Conservation (phyloP, 495 filamentous ascomycete species). For the Annulohypoxylon nitens region DNA sequence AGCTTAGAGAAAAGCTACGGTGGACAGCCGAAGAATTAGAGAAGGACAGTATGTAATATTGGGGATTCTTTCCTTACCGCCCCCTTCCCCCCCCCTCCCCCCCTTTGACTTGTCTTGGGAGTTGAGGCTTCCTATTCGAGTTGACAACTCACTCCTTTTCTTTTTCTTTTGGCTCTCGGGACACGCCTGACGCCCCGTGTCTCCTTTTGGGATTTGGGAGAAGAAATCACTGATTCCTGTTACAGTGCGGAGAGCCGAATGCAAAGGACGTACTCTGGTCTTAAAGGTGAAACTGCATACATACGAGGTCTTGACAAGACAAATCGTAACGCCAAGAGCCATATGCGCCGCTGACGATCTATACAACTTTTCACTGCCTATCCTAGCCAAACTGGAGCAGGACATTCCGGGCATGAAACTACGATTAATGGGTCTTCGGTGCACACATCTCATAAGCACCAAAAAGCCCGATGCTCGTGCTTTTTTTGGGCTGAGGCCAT, state of each 20-base stretch:
- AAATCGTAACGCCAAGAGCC: constrained; percentile 78
- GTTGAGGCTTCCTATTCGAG: no score
- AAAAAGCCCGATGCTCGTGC: constrained; percentile 78
- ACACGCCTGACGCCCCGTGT: no score
- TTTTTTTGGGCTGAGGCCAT: constrained; percentile 78
- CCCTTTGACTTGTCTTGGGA: no score
- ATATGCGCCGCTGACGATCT: constrained; percentile 82
- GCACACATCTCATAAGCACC: constrained; percentile 86
- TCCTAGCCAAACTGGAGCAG: constrained; percentile 86
- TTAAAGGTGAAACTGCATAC: constrained; percentile 96
- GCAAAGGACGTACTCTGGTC: constrained; percentile 89
- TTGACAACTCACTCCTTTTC: no score
- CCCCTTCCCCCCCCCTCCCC: no score
- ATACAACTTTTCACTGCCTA: constrained; percentile 83
- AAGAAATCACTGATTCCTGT: no score
- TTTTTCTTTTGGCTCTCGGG: no score
- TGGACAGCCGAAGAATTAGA: constrained; percentile 88
- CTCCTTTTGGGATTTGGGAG: no score
- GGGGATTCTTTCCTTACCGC: no score
- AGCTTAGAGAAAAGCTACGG: constrained; percentile 81
- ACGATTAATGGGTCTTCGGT: constrained; percentile 88
- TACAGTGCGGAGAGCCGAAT: constrained; percentile 73
- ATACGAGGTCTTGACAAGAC: constrained; percentile 89
- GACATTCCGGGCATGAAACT: constrained; percentile 86
- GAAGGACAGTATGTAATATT: constrained; percentile 67